Percentiles rank a stretch among this genome's conserved stretches.
Conservation (phyloP, 2,329 filamentous ascomycete genomes). For the Hypoxylon rubiginosum region DNA sequence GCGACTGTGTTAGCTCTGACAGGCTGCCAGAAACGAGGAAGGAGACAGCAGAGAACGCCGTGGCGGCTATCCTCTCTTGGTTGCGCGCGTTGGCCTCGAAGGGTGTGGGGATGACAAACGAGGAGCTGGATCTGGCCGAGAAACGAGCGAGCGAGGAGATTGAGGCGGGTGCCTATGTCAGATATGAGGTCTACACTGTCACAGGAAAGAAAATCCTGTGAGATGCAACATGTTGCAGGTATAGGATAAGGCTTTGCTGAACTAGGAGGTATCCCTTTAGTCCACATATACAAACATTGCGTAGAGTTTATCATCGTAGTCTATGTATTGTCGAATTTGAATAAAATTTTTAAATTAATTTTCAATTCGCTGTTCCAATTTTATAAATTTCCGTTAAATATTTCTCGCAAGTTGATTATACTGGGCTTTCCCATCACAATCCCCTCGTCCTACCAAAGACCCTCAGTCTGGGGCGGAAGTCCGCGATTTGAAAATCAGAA, state of each 20-base stretch:
- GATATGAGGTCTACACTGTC: constrained; percentile 12
- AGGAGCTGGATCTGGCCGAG: constrained; percentile 9
- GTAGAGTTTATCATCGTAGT: neutral
- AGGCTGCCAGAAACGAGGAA: constrained; percentile 11
- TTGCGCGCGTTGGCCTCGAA: constrained; percentile 6
- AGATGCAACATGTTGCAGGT: constrained; percentile 5
- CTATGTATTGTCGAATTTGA: neutral
- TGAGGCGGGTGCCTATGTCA: constrained; percentile 8
- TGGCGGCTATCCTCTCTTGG: constrained; percentile 8
- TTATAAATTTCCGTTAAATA: constrained; percentile 6
- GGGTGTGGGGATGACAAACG: constrained; percentile 8
- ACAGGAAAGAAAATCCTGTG: constrained; percentile 9
- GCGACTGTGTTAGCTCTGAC: constrained; percentile 10
- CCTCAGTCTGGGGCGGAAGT: neutral
- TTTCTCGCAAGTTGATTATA: constrained; percentile 3
- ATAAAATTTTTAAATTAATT: neutral
- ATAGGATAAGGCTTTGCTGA: constrained; percentile 5
- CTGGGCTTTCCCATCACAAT: neutral
- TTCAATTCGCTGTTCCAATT: neutral
- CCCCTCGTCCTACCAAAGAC: constrained; percentile 3
- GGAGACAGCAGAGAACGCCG: constrained; percentile 3
- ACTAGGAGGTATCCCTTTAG: constrained; percentile 5
- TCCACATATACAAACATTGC: constrained; percentile 7
- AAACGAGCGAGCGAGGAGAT: constrained; percentile 3
- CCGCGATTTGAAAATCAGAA: constrained; percentile 3